A percentile compares a stretch with the other conserved stretches of the same genome.
phyloP scores from a whole-genome alignment of 345 rosid species.

The Ceriops zippeliana region DNA sequence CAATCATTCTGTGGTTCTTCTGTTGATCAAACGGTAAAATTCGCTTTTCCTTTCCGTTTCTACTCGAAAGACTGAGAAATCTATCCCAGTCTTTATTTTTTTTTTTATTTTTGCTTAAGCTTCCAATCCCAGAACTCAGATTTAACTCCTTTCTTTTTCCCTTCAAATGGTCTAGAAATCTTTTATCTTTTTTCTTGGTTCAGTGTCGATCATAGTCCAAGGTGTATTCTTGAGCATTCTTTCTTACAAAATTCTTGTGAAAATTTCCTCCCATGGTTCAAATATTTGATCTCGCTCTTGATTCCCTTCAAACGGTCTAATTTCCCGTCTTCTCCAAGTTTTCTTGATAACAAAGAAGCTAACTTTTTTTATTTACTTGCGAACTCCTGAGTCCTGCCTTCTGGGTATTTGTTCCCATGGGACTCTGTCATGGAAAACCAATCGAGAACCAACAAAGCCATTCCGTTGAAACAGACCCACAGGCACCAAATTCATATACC shows the following conservation, averaged over 20 bases:
- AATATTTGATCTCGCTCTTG: neutral
- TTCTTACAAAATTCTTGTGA: neutral
- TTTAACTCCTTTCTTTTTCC: neutral
- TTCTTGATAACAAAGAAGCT: slow-evolving; percentile 10
- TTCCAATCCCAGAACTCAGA: slow-evolving; percentile 2
- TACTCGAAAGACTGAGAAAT: slow-evolving; percentile 1
- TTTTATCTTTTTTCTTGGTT: neutral
- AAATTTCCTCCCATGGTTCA: neutral
- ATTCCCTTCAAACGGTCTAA: slow-evolving; percentile 11
- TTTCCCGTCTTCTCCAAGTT: slow-evolving; percentile 2
- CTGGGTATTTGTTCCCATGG: slow-evolving; percentile 47
- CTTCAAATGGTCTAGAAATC: slow-evolving; percentile 3
- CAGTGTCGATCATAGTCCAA: neutral
- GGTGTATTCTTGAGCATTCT: neutral
- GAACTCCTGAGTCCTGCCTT: slow-evolving; percentile 9
- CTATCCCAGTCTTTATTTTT: neutral
- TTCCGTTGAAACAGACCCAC: slow-evolving; percentile 35
- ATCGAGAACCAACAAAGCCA: slow-evolving; percentile 41
- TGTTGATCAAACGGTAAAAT: slow-evolving; percentile 21
- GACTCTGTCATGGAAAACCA: slow-evolving; percentile 90
- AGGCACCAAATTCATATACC: slow-evolving; percentile 33
- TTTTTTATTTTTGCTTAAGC: neutral
- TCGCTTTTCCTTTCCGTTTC: neutral
- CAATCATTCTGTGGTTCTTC: slow-evolving; percentile 20
- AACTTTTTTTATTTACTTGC: slow-evolving; percentile 9